Evolutionary conservation across 805 yeast species (phyloP).

Genomic region (Brettanomyces naardenensis): DNA sequence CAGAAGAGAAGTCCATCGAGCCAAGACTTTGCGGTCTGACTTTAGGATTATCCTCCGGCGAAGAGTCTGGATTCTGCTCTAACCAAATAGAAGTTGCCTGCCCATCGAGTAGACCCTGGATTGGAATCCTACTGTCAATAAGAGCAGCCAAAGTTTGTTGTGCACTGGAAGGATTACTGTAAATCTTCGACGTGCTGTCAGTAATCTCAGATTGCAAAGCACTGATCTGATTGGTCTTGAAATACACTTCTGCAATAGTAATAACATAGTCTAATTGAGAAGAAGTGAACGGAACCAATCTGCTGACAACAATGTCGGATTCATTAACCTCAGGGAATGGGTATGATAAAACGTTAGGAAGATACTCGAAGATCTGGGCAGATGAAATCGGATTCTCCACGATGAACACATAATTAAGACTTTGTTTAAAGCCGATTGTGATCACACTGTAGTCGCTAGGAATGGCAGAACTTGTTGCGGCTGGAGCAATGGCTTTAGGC

Average conservation of each 20-base stretch:
- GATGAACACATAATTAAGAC: constrained; percentile 79
- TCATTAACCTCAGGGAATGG: constrained; percentile 39
- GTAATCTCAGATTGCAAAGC: constrained; percentile 43
- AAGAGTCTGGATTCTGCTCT: constrained; percentile 6
- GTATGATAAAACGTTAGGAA: constrained; percentile 63
- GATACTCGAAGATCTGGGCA: constrained; percentile 77
- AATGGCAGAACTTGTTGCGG: constrained; percentile 29
- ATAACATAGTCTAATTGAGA: constrained; percentile 53
- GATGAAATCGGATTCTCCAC: constrained; percentile 65
- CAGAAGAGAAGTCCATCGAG: constrained; percentile 19
- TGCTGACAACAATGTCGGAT: constrained; percentile 46
- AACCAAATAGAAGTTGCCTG: constrained; percentile 1
- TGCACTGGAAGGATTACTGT: constrained; percentile 48
- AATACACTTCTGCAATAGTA: constrained; percentile 83
- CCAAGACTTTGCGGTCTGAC: constrained; percentile 13
- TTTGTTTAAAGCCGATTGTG: constrained; percentile 69
- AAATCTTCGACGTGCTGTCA: constrained; percentile 49
- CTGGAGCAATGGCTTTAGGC: constrained; percentile 78
- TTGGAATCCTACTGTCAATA: constrained; percentile 66
- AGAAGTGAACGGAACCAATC: constrained; percentile 70
- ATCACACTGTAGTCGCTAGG: constrained; percentile 45
- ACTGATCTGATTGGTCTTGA: constrained; percentile 49
- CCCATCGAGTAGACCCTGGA: constrained; percentile 32
- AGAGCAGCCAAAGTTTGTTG: constrained; percentile 51
- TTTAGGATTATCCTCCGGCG: constrained; percentile 5